phyloP scores from a whole-genome alignment of 441 rosid species.

The Syzygium malaccense region DNA sequence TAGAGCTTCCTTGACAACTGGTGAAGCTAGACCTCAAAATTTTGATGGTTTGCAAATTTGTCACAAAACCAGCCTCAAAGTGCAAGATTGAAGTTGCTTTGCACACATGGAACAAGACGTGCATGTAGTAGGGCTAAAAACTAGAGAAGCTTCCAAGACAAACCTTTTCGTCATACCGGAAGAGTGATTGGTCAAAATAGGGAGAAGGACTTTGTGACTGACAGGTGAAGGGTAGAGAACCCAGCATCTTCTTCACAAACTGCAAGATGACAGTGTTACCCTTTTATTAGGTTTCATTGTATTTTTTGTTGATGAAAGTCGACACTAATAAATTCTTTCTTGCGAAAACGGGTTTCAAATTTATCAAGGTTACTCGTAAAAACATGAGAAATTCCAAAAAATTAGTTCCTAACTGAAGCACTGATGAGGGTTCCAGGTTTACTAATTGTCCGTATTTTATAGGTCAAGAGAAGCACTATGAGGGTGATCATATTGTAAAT shows the following conservation, averaged over 20 bases:
- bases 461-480: neutral
- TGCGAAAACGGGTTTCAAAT: neutral
- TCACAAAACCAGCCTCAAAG: neutral
- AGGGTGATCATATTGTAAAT: neutral
- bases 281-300: neutral
- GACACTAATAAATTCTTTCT: neutral
- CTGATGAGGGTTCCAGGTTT: neutral
- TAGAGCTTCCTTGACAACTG: neutral
- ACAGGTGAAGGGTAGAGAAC: slow-evolving; percentile 72
- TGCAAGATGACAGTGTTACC: slow-evolving; percentile 21
- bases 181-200: slow-evolving; percentile 90
- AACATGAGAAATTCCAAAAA: neutral
- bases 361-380: neutral
- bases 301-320: neutral
- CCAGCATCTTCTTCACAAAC: slow-evolving; percentile 92
- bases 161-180: slow-evolving; percentile 95
- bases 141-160: slow-evolving; percentile 6
- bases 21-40: neutral
- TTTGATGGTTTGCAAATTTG: neutral
- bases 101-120: neutral
- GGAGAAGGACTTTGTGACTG: slow-evolving; percentile 97
- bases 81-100: neutral
- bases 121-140: neutral
- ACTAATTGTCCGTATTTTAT: neutral
- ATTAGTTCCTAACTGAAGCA: neutral